Percentiles rank a stretch among this genome's conserved stretches.
phyloP scores from a whole-genome alignment of 371 early-diverging fungal genomes.

The Haplosporangium sp. region DNA sequence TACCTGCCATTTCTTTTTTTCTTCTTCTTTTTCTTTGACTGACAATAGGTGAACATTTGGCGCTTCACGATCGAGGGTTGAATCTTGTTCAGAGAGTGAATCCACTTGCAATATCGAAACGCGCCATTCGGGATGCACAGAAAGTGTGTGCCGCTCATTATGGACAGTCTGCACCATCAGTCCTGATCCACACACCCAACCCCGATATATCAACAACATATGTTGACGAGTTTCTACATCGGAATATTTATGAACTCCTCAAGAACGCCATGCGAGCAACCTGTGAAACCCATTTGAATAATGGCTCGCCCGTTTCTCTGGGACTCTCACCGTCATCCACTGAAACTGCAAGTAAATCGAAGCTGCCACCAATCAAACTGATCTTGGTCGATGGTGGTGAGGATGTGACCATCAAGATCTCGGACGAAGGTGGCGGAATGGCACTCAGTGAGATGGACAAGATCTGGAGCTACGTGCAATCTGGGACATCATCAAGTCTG shows the following conservation, averaged over 20 bases:
- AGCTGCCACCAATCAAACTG: slow-evolving; percentile 58
- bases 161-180: slow-evolving; percentile 59
- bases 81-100: slow-evolving; percentile 70
- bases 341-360: slow-evolving; percentile 15
- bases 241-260: slow-evolving; percentile 75
- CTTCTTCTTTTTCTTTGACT: background rate
- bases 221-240: slow-evolving; percentile 72
- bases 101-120: slow-evolving; percentile 70
- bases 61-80: slow-evolving; percentile 64
- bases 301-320: slow-evolving; percentile 27
- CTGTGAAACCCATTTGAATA: slow-evolving; percentile 54
- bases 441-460: slow-evolving; percentile 61
- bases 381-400: slow-evolving; percentile 69
- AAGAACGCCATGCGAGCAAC: slow-evolving; percentile 70
- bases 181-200: slow-evolving; percentile 63
- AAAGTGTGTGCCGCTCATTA: slow-evolving; percentile 62
- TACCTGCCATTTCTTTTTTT: background rate
- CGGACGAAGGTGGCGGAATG: slow-evolving; percentile 72
- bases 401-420: slow-evolving; percentile 70
- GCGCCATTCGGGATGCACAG: slow-evolving; percentile 73
- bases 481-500: slow-evolving; percentile 18
- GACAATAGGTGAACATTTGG: slow-evolving; percentile 70
- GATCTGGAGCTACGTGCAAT: slow-evolving; percentile 60
- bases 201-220: slow-evolving; percentile 65
- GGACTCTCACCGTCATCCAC: slow-evolving; percentile 26